phyloP scores from a whole-genome alignment of 345 rosid species.

The Gossypium thurberi region DNA sequence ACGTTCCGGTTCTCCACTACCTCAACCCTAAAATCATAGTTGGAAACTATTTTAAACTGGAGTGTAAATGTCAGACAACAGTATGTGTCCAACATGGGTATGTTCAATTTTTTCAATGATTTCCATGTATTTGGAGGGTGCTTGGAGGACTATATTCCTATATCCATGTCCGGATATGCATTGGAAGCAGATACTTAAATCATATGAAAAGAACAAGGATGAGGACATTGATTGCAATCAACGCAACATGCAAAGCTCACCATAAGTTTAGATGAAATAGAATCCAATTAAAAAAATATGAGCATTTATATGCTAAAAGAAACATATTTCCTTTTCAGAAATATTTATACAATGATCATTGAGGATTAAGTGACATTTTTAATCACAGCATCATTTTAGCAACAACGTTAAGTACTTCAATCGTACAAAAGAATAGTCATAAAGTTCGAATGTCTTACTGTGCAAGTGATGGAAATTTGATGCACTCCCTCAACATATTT shows the following conservation, averaged over 20 bases:
- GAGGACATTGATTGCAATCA: background rate
- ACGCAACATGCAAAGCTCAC: background rate
- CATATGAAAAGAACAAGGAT: background rate
- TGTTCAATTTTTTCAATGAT: background rate
- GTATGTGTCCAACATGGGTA: background rate
- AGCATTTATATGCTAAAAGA: background rate
- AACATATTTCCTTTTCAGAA: background rate
- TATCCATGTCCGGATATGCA: background rate
- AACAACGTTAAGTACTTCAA: slow-evolving; percentile 3
- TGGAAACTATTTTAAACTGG: background rate
- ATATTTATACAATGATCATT: background rate
- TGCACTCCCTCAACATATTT: slow-evolving; percentile 92
- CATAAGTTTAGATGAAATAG: background rate
- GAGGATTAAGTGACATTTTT: background rate
- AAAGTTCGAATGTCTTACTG: slow-evolving; percentile 54
- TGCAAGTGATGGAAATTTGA: slow-evolving; percentile 80
- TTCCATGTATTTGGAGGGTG: background rate
- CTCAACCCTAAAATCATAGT: background rate
- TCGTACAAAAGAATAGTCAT: slow-evolving; percentile 17
- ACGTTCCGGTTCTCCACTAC: background rate
- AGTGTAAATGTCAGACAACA: background rate
- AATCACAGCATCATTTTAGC: background rate
- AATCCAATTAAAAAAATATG: background rate
- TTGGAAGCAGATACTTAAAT: background rate
- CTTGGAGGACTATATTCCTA: background rate